Conservation (phyloP, 345 rosid species). For the Carallia pectinifolia region DNA sequence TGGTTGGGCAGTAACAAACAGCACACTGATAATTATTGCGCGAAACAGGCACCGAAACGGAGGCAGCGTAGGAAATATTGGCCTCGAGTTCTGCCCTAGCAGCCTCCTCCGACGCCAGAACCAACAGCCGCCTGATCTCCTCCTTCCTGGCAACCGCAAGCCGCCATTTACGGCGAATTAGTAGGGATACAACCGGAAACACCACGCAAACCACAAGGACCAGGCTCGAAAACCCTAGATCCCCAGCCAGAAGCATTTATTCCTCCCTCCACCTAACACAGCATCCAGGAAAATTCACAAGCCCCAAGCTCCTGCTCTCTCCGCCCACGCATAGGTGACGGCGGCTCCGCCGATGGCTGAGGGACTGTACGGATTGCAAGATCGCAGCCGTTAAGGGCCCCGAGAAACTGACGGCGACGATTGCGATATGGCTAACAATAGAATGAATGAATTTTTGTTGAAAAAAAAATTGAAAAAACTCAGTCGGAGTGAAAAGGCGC, state of each 20-base stretch:
- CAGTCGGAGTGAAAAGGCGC: neutral
- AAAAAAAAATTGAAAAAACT: too few species aligned
- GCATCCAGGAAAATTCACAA: constrained; percentile 38
- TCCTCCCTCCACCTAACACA: constrained; percentile 38
- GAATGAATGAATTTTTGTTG: neutral
- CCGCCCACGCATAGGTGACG: constrained; percentile 46
- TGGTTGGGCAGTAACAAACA: constrained; percentile 71
- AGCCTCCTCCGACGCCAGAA: constrained; percentile 78
- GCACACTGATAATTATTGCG: constrained; percentile 51
- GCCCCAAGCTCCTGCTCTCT: constrained; percentile 35
- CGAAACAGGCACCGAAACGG: constrained; percentile 16
- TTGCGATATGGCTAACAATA: neutral
- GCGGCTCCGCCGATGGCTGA: constrained; percentile 7
- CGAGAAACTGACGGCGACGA: constrained; percentile 14
- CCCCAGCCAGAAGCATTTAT: constrained; percentile 79
- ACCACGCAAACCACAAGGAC: constrained; percentile 53
- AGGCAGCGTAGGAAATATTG: constrained; percentile 38
- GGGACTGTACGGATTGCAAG: constrained; percentile 30
- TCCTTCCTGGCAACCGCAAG: constrained; percentile 52
- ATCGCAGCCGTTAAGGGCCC: constrained; percentile 19
- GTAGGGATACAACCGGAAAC: constrained; percentile 43
- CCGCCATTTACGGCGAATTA: constrained; percentile 72
- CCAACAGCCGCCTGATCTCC: constrained; percentile 74
- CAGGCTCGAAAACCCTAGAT: constrained; percentile 85
- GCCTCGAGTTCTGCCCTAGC: constrained; percentile 87